phyloP scores from a whole-genome alignment of 1,139 yeast species.

The Blastobotrys capitulatus region DNA sequence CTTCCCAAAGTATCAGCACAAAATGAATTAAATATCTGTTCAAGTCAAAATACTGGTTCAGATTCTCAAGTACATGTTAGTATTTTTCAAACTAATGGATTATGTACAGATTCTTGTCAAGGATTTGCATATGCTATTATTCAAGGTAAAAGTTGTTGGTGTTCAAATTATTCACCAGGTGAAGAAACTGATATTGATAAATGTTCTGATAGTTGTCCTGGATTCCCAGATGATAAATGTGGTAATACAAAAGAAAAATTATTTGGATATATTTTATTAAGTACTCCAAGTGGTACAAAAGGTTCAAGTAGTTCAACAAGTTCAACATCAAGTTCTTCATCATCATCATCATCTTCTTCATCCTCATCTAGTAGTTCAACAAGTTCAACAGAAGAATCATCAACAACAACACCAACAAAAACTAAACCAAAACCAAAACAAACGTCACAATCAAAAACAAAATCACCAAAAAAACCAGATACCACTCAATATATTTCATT shows the following conservation, averaged over 20 bases:
- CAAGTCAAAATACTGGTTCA: slow-evolving; percentile 42
- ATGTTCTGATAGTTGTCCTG: slow-evolving; percentile 53
- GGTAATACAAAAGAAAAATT: slow-evolving; percentile 36
- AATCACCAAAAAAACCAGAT: slow-evolving; percentile 5
- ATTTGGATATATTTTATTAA: slow-evolving; percentile 42
- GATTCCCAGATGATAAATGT: slow-evolving; percentile 42
- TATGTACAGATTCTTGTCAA: slow-evolving; percentile 45
- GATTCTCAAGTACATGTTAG: slow-evolving; percentile 21
- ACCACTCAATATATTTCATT: slow-evolving; percentile 16
- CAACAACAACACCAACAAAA: slow-evolving; percentile 11
- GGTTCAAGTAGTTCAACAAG: slow-evolving; percentile 24
- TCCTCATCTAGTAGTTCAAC: no score
- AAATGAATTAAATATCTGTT: slow-evolving; percentile 36
- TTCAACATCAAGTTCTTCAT: slow-evolving; percentile 9
- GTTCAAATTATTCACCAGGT: slow-evolving; percentile 50
- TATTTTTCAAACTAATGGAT: slow-evolving; percentile 50
- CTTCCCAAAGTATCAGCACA: slow-evolving; percentile 1
- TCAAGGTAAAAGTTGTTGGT: slow-evolving; percentile 52
- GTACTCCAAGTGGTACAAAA: slow-evolving; percentile 33
- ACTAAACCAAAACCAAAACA: slow-evolving; percentile 10
- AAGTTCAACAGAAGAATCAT: slow-evolving; percentile 6
- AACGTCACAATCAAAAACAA: slow-evolving; percentile 11
- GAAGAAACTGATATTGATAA: slow-evolving; percentile 31
- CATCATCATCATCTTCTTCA: slow-evolving; percentile 13
- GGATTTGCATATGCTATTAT: slow-evolving; percentile 56